phyloP scores from a whole-genome alignment of 2,329 filamentous ascomycete genomes.

The Bertia moriformis region DNA sequence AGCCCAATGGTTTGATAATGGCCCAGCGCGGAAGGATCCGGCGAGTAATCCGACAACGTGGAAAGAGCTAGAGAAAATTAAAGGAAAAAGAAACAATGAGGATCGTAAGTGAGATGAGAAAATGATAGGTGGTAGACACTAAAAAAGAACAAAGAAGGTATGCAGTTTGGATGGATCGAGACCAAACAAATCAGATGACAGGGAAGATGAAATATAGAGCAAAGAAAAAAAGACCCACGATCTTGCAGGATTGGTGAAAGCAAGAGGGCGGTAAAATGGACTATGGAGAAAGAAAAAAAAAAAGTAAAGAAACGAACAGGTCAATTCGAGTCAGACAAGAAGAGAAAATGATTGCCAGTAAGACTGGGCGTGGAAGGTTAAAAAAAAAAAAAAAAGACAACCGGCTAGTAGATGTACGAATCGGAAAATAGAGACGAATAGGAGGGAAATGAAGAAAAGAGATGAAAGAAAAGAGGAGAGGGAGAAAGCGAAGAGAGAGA shows the following conservation, averaged over 20 bases:
- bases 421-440: background rate
- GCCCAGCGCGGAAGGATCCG: too few relatives aligned
- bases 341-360: too few relatives aligned
- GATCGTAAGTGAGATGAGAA: background rate
- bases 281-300: constrained; percentile 1
- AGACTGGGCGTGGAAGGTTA: too few relatives aligned
- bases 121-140: background rate
- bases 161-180: background rate
- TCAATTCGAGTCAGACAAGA: too few relatives aligned
- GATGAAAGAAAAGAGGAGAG: background rate
- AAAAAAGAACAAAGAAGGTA: background rate
- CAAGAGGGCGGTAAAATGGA: too few relatives aligned
- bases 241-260: too few relatives aligned
- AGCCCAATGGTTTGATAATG: too few relatives aligned
- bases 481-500: background rate
- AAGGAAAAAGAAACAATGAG: too few relatives aligned
- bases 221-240: background rate
- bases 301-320: background rate
- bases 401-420: too few relatives aligned
- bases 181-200: background rate
- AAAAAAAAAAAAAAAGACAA: too few relatives aligned
- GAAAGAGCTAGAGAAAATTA: too few relatives aligned
- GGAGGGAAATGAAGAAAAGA: background rate
- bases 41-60: too few relatives aligned
- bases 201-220: background rate